These are phyloP conservation scores for Stachybotrys chartarum DNA, from an alignment of 2,329 filamentous ascomycete genomes.

Conservation along the genomic window DNA sequence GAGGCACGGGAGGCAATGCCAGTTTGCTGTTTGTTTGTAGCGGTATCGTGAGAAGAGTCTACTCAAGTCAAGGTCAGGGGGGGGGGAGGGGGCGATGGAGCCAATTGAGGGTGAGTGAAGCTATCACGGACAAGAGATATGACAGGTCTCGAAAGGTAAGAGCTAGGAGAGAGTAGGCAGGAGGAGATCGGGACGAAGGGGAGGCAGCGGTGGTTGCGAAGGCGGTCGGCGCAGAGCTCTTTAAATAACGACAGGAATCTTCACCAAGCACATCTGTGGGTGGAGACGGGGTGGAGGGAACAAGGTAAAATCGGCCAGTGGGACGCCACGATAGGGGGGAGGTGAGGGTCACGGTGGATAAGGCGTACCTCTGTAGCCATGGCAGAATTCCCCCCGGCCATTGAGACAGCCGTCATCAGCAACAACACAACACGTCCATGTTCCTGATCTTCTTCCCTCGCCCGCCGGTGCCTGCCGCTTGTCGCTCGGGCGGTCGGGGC, in stretches of 20 bases:
- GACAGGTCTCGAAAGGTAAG: not conserved
- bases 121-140: not conserved
- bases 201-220: not conserved
- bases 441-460: too few relatives aligned
- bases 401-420: not conserved
- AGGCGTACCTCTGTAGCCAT: too few relatives aligned
- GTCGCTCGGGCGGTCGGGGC: too few relatives aligned
- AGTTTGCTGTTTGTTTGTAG: not conserved
- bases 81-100: slow-evolving; percentile 21
- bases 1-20: not conserved
- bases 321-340: too few relatives aligned
- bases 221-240: not conserved
- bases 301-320: too few relatives aligned
- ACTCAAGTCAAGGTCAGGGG: slow-evolving; percentile 41
- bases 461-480: too few relatives aligned
- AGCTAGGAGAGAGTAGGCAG: not conserved
- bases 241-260: not conserved
- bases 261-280: not conserved
- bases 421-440: slow-evolving; percentile 3
- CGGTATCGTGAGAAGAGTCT: not conserved
- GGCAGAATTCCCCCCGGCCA: too few relatives aligned
- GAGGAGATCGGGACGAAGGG: not conserved
- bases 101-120: not conserved
- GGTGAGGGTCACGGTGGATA: too few relatives aligned
- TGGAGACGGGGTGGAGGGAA: too few relatives aligned